A percentile compares a stretch with the other conserved stretches of the same genome.
phyloP scores from a whole-genome alignment of 345 rosid genomes.

The Turnera subulata region DNA sequence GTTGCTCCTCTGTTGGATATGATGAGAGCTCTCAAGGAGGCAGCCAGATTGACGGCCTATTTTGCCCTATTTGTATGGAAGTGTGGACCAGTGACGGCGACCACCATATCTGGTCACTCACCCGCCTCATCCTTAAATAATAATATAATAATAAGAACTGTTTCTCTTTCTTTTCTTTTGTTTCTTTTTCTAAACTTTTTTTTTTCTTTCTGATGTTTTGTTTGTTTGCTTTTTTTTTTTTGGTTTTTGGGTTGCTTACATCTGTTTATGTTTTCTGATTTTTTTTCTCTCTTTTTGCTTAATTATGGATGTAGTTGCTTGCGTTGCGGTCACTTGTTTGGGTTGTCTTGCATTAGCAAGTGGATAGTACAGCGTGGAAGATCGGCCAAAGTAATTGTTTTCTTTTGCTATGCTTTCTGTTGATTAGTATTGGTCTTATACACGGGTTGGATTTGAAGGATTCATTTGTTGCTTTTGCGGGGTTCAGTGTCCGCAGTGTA shows the following conservation, averaged over 20 bases:
- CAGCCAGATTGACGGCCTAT: constrained; percentile 53
- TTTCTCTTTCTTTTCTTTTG: not conserved
- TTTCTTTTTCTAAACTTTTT: too few relatives aligned
- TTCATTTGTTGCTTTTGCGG: not conserved
- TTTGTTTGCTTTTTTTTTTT: not conserved
- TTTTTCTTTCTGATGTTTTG: too few relatives aligned
- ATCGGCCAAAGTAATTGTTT: constrained; percentile 49
- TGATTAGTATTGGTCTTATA: not conserved
- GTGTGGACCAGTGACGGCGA: constrained; percentile 63
- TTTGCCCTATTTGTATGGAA: constrained; percentile 81
- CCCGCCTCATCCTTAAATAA: not conserved
- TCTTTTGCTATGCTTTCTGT: not conserved
- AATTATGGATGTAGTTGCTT: constrained; percentile 82
- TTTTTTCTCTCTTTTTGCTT: too few relatives aligned
- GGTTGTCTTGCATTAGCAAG: constrained; percentile 67
- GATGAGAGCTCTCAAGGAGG: constrained; percentile 37
- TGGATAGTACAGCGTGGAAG: constrained; percentile 60
- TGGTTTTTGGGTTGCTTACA: not conserved
- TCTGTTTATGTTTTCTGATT: not conserved
- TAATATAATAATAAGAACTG: not conserved
- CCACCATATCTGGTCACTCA: constrained; percentile 65
- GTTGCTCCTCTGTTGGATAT: constrained; percentile 17
- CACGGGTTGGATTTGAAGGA: not conserved
- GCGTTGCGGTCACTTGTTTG: constrained; percentile 91
- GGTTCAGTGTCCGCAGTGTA: constrained; percentile 87